Conservation (phyloP, 352 stramenopile species). For the Globisporangium camurandrum region DNA sequence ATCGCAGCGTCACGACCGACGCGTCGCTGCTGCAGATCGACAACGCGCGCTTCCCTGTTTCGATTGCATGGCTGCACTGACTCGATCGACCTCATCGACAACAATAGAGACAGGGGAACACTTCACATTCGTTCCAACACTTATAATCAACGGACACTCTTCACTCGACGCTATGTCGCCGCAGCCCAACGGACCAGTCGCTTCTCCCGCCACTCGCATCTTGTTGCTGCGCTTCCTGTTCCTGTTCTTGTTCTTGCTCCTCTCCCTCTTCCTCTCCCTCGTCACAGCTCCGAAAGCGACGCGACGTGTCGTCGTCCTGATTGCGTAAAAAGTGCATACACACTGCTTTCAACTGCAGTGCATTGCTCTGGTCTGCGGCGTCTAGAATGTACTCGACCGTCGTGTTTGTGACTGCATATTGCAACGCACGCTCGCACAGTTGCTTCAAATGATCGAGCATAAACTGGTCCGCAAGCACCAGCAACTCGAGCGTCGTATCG, state of each 20-base stretch:
- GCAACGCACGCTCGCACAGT: conserved; percentile 87
- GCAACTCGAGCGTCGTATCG: conserved; percentile 76
- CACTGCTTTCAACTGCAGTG: conserved; percentile 85
- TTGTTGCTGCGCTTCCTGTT: conserved; percentile 9
- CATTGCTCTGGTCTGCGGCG: conserved; percentile 88
- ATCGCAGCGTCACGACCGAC: neutral
- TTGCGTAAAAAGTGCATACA: conserved; percentile 92
- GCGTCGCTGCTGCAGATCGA: neutral
- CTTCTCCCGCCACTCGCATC: conserved; percentile 2
- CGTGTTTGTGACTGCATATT: conserved; percentile 70
- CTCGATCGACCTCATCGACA: too few relatives aligned
- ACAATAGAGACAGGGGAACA: too few relatives aligned
- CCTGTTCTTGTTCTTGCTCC: too few relatives aligned
- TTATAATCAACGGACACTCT: neutral
- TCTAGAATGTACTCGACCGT: conserved; percentile 86
- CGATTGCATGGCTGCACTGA: neutral
- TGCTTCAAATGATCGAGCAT: conserved; percentile 97
- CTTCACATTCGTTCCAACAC: too few relatives aligned
- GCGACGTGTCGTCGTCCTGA: conserved; percentile 17
- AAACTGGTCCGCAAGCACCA: conserved; percentile 93
- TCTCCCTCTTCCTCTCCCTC: too few relatives aligned
- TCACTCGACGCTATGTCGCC: conserved; percentile 13
- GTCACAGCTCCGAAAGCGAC: too few relatives aligned
- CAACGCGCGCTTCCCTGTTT: conserved; percentile 1
- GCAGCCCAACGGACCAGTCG: conserved; percentile 2